These are phyloP conservation scores for Gnetum montanum DNA, from an alignment of 75 land plant genomes.

Conservation along the genomic window DNA sequence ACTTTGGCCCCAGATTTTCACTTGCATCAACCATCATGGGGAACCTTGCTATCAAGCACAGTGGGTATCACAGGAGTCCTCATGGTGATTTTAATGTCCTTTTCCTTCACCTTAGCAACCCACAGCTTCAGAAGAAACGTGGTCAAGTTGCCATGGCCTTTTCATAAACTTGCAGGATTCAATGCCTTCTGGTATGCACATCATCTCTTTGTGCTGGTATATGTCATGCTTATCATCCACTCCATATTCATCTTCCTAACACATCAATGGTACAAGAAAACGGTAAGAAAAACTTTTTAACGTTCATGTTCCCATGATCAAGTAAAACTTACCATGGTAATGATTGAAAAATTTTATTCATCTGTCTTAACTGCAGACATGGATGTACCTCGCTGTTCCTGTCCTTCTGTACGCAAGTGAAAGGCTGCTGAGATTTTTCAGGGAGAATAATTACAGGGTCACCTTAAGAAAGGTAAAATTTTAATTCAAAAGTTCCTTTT, in stretches of 20 bases:
- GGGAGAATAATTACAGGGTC: conserved; percentile 29
- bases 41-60: conserved; percentile 16
- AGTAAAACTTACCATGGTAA: neutral
- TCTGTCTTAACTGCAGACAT: conserved; percentile 38
- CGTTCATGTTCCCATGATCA: neutral
- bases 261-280: conserved; percentile 50
- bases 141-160: conserved; percentile 52
- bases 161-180: conserved; percentile 64
- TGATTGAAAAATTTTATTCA: neutral
- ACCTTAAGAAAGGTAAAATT: conserved; percentile 44
- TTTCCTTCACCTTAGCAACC: conserved; percentile 68
- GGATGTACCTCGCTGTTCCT: conserved; percentile 75
- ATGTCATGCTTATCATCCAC: conserved; percentile 51
- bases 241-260: conserved; percentile 44
- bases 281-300: conserved; percentile 28
- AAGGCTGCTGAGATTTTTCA: conserved; percentile 22
- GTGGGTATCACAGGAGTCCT: conserved; percentile 60
- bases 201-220: conserved; percentile 55
- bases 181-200: conserved; percentile 92
- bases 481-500: neutral
- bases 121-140: conserved; percentile 67
- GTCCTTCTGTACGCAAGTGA: conserved; percentile 49
- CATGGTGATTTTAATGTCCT: conserved; percentile 57
- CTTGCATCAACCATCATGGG: conserved; percentile 47
- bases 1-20: conserved; percentile 34